These are phyloP conservation scores for Dactylellina parvicollis DNA, from an alignment of 2,329 filamentous ascomycete species.

Conservation along the genomic window DNA sequence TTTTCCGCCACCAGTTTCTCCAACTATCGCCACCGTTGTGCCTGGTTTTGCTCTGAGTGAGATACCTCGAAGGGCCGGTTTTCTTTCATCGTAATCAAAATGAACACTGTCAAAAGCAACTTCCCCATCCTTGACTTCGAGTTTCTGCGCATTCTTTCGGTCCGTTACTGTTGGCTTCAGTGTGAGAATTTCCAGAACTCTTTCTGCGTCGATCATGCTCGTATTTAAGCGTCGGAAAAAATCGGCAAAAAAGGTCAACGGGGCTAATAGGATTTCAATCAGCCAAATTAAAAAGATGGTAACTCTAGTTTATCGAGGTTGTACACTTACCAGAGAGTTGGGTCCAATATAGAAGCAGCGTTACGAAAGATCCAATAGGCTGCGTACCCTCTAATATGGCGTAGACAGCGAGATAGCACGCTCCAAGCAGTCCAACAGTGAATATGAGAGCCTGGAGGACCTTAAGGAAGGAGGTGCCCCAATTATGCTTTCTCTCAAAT, in stretches of 20 bases:
- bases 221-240: constrained; percentile 65
- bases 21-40: constrained; percentile 70
- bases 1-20: constrained; percentile 72
- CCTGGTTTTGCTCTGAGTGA: constrained; percentile 66
- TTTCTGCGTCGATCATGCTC: constrained; percentile 73
- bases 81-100: constrained; percentile 68
- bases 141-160: constrained; percentile 62
- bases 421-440: constrained; percentile 65
- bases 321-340: constrained; percentile 61
- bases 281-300: background rate
- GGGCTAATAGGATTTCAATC: constrained; percentile 56
- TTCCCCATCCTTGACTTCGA: constrained; percentile 64
- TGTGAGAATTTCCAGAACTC: constrained; percentile 68
- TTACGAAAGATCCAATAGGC: constrained; percentile 71
- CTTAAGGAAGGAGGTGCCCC: constrained; percentile 60
- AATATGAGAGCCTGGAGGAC: constrained; percentile 65
- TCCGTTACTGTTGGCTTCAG: constrained; percentile 69
- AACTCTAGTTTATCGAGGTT: constrained; percentile 41
- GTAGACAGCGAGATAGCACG: constrained; percentile 67
- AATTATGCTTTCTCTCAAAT: constrained; percentile 60
- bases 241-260: constrained; percentile 66
- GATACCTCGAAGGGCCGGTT: constrained; percentile 66
- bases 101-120: constrained; percentile 68
- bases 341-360: constrained; percentile 73
- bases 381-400: constrained; percentile 66